Conservation (phyloP, 2,329 filamentous ascomycete species). For the Coniella vitis region DNA sequence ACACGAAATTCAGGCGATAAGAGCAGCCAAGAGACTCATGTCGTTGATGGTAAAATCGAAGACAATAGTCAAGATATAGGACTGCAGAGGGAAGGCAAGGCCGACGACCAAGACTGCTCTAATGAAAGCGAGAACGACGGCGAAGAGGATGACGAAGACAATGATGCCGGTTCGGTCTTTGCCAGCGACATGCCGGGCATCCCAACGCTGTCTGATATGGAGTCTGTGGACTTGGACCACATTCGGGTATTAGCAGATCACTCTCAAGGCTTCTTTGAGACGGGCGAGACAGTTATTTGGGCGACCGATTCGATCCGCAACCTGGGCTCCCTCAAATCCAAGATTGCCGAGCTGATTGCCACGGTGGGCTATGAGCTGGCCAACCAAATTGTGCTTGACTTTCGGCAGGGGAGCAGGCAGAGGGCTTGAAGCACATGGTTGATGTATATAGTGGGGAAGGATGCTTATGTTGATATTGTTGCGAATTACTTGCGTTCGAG, state of each 20-base stretch:
- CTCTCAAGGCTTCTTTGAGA: conserved; percentile 31
- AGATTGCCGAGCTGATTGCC: conserved; percentile 61
- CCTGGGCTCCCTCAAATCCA: conserved; percentile 47
- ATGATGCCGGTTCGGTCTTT: conserved; percentile 40
- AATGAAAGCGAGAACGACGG: neutral
- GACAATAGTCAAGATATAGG: no score
- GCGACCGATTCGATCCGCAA: conserved; percentile 43
- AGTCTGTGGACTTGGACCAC: conserved; percentile 48
- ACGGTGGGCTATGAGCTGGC: conserved; percentile 56
- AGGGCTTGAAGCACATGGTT: neutral
- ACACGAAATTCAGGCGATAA: no score
- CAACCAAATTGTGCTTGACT: conserved; percentile 51
- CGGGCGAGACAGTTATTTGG: conserved; percentile 54
- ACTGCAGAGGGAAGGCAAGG: neutral
- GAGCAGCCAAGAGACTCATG: no score
- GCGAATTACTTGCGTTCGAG: no score
- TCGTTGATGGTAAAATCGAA: no score
- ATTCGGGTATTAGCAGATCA: conserved; percentile 47
- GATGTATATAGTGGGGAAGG: no score
- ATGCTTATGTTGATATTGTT: no score
- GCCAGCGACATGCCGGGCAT: conserved; percentile 61
- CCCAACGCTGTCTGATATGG: conserved; percentile 46
- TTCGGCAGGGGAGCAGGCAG: conserved; percentile 24
- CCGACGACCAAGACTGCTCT: conserved; percentile 20
- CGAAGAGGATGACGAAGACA: conserved; percentile 18